Evolutionary conservation across 2,329 filamentous ascomycete species (phyloP), one percentile per base, ranked within the genome.

Genomic region (Cladosporium sp.): DNA sequence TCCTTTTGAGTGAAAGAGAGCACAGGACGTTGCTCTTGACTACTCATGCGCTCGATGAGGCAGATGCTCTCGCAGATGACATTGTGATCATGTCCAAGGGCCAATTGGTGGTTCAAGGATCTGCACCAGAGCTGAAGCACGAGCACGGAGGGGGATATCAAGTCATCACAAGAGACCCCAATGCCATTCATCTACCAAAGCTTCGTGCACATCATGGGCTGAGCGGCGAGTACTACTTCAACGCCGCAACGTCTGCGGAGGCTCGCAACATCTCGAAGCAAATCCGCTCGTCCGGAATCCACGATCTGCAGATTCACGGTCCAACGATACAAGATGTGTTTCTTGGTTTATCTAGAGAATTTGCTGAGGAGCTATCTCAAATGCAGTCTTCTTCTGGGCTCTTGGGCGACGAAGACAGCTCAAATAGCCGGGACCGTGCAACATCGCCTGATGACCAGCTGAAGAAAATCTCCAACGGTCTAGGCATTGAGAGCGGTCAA

Each of bases 281-380:
- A 5, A n/a, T 39, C 9, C 44, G 44, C 17, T 40, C 73, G 1
- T 71, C 75, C 1, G 80, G 80, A 0, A 75, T 91, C 37, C 75
- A 75, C 9, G 85, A 92, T 52, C 95, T 93, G 66, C 82, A 88
- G 50, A 85, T 95, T 57, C 86, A 86, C 13, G 88, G 89, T 0
- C 90, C 90, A 1, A 95, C 88, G 0, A 89, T 96, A 41, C 90
- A 96, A 66, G 89, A 95, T 60, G 89, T 95, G 0, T 95, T 96
- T 68, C 71, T 96, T 36, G 83, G 87, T 55, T 77, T 95, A 34
- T 88, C 89, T 1, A 88, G 92, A 63, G 89, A 95, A 65, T 77
- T 88, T 54, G 76, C 73, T 47, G 75, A 75, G 7, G 79, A 84
- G 57, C 50, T 22, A 15, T 50, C 48, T 3, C 39, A 44, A 15